Evolutionary conservation across 2,329 filamentous ascomycete genomes (phyloP).

Genomic region (Alternaria consortialis): DNA sequence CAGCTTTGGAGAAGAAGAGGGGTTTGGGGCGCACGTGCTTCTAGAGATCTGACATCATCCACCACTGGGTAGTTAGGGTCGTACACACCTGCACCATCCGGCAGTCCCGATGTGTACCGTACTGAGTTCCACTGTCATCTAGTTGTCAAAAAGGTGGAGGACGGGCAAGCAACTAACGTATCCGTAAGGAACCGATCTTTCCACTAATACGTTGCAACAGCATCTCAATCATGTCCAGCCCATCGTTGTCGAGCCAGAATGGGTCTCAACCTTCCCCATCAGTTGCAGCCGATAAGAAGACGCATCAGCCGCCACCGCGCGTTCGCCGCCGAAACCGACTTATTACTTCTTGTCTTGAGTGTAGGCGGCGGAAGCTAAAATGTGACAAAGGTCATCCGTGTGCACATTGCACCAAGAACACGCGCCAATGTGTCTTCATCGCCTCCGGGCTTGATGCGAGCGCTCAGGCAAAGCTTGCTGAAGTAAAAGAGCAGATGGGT

Average conservation of each 20-base stretch:
- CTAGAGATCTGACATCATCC: background rate
- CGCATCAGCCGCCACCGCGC: constrained; percentile 36
- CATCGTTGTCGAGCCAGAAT: constrained; percentile 8
- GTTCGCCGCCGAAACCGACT: constrained; percentile 50
- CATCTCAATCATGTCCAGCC: constrained; percentile 16
- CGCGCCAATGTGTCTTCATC: constrained; percentile 69
- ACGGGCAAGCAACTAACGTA: background rate
- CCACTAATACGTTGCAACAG: background rate
- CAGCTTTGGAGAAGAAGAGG: no score
- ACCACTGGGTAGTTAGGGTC: background rate
- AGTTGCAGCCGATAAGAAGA: constrained; percentile 23
- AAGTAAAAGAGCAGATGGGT: constrained; percentile 82
- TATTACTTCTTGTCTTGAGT: constrained; percentile 52
- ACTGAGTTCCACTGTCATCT: no score
- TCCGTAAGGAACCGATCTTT: constrained; percentile 6
- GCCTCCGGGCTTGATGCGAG: constrained; percentile 73
- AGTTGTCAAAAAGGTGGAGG: background rate
- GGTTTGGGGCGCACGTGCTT: background rate
- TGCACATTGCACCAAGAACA: constrained; percentile 67
- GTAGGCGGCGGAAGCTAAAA: constrained; percentile 76
- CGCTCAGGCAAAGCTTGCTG: constrained; percentile 73
- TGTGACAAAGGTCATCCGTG: constrained; percentile 80
- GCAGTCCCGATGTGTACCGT: background rate
- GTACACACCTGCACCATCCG: background rate
- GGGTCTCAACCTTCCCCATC: constrained; percentile 6